These are phyloP conservation scores for Dendrobium chrysotoxum DNA, from an alignment of 106 monocot species.

Conservation along the genomic window DNA sequence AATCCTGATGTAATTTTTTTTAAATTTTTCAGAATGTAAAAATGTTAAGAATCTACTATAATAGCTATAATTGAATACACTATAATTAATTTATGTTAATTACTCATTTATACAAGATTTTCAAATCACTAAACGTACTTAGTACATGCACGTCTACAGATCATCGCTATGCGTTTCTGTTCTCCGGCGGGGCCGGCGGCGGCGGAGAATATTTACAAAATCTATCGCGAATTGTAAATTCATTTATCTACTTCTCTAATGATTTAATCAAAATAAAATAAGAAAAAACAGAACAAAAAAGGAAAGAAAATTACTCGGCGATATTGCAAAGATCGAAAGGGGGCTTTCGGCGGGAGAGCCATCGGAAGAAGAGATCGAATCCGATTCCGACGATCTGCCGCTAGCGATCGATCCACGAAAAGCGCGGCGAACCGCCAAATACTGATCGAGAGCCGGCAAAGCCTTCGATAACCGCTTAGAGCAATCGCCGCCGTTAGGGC, in stretches of 20 bases:
- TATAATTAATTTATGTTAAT: neutral
- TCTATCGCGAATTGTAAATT: too few relatives aligned
- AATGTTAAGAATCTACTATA: too few relatives aligned
- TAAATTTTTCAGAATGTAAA: too few relatives aligned
- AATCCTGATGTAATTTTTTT: too few relatives aligned
- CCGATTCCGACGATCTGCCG: conserved; percentile 1
- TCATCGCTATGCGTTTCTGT: too few relatives aligned
- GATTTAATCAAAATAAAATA: neutral
- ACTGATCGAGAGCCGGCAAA: conserved; percentile 51
- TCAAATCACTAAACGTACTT: too few relatives aligned
- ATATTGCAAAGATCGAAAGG: conserved; percentile 18
- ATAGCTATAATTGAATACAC: too few relatives aligned
- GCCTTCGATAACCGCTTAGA: conserved; percentile 31
- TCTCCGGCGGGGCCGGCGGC: too few relatives aligned
- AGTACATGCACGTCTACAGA: too few relatives aligned
- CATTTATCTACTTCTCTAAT: neutral
- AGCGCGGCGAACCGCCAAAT: conserved; percentile 30
- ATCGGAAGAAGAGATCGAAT: conserved; percentile 7
- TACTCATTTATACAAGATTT: too few relatives aligned
- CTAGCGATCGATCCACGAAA: neutral
- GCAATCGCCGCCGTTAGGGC: conserved; percentile 4
- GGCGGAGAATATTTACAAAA: too few relatives aligned
- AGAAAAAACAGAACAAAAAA: neutral
- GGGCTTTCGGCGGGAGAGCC: conserved; percentile 23
- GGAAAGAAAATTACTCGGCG: conserved; percentile 25